phyloP scores from a whole-genome alignment of 768 basidiomycete genomes.

The Lactarius akahatsu region DNA sequence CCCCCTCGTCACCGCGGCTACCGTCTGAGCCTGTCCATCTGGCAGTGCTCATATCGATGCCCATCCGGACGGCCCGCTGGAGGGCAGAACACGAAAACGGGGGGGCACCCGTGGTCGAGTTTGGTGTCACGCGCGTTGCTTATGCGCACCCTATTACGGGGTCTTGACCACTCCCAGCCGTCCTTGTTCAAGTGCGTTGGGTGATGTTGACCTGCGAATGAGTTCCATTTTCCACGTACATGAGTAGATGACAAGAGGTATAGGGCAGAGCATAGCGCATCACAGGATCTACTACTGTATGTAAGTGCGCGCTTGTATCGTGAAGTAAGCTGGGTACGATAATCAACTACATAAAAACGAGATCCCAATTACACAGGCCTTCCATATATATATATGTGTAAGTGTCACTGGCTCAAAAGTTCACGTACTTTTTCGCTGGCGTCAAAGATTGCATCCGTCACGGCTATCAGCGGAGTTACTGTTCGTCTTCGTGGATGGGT shows the following conservation, averaged over 20 bases:
- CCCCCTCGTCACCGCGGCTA: not conserved
- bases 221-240: not conserved
- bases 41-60: slow-evolving; percentile 22
- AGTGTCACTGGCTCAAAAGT: not conserved
- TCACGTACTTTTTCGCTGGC: not conserved
- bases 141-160: not conserved
- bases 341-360: slow-evolving; percentile 16
- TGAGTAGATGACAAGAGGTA: not conserved
- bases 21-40: not conserved
- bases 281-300: not conserved
- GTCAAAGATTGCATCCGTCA: not conserved
- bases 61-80: not conserved
- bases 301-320: not conserved
- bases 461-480: not conserved
- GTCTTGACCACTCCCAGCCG: not conserved
- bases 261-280: not conserved
- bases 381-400: slow-evolving; percentile 15
- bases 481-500: not conserved
- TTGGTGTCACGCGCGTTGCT: slow-evolving; percentile 13
- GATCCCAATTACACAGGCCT: slow-evolving; percentile 6
- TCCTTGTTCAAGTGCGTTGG: not conserved
- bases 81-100: not conserved
- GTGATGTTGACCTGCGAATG: not conserved
- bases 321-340: slow-evolving; percentile 7
- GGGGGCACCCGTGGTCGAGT: slow-evolving; percentile 16